These are phyloP conservation scores for Coffea humblotiana DNA, from an alignment of 305 asterid genomes.

Conservation along the genomic window DNA sequence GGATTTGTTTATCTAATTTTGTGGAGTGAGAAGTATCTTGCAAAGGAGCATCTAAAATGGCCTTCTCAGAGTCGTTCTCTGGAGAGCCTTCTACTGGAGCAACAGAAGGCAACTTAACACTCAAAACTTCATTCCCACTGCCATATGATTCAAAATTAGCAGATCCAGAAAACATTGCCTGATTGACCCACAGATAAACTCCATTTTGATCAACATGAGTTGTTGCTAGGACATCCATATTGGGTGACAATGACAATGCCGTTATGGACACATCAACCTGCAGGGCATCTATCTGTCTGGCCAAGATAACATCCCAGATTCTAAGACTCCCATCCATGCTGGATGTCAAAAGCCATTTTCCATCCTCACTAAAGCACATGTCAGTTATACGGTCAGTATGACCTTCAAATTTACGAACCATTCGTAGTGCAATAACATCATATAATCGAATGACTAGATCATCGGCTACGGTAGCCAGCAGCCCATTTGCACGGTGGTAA, in stretches of 20 bases:
- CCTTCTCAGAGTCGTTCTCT: slow-evolving; percentile 35
- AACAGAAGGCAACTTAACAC: slow-evolving; percentile 59
- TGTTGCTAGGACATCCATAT: slow-evolving; percentile 90
- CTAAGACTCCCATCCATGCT: slow-evolving; percentile 98
- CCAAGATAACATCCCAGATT: slow-evolving; percentile 92
- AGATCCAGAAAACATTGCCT: slow-evolving; percentile 84
- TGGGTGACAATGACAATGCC: slow-evolving; percentile 85
- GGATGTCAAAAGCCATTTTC: slow-evolving; percentile 90
- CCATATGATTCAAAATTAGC: slow-evolving; percentile 49
- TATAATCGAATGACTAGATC: slow-evolving; percentile 81
- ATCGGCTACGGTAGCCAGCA: slow-evolving; percentile 81
- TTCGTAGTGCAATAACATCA: slow-evolving; percentile 75
- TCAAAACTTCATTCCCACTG: slow-evolving; percentile 67
- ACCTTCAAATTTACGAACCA: slow-evolving; percentile 91
- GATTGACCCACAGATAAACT: slow-evolving; percentile 91
- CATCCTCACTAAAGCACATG: slow-evolving; percentile 90
- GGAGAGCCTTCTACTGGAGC: slow-evolving; percentile 50
- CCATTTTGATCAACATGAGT: slow-evolving; percentile 91
- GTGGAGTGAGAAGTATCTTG: slow-evolving; percentile 32
- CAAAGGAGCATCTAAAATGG: slow-evolving; percentile 32
- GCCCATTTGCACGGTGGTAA: slow-evolving; percentile 81
- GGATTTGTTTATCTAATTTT: slow-evolving; percentile 55
- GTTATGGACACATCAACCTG: slow-evolving; percentile 78
- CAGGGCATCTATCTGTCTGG: slow-evolving; percentile 82
- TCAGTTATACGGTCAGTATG: slow-evolving; percentile 86